phyloP scores from a whole-genome alignment of 2,329 filamentous ascomycete species.

The Elsinoe batatas region DNA sequence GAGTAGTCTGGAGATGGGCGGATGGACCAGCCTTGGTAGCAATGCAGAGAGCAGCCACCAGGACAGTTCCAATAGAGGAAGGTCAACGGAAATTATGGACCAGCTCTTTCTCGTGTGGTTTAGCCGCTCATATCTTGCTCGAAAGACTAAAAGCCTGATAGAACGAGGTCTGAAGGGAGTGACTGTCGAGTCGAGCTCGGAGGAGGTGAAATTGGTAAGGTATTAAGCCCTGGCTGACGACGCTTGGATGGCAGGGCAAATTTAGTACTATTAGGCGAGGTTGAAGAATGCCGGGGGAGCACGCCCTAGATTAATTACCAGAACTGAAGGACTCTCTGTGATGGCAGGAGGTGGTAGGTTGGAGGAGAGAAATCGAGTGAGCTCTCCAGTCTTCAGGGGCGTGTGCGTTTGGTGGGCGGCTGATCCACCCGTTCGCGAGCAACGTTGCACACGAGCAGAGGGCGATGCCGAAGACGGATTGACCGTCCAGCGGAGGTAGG shows the following conservation, averaged over 20 bases:
- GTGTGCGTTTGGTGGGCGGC: background rate
- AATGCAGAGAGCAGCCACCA: background rate
- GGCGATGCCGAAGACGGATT: background rate
- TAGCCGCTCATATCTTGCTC: background rate
- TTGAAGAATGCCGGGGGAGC: background rate
- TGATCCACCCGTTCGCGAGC: constrained; percentile 4
- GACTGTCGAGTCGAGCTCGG: constrained; percentile 2
- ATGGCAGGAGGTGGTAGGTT: constrained; percentile 3
- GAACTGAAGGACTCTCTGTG: background rate
- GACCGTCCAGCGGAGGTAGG: constrained; percentile 3
- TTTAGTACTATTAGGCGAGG: background rate
- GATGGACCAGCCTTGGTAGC: background rate
- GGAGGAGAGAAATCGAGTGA: background rate
- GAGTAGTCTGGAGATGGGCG: too few relatives aligned
- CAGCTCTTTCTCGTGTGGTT: background rate
- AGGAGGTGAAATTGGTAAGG: background rate
- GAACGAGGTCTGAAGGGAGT: background rate
- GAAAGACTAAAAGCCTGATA: background rate
- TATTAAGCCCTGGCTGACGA: constrained; percentile 12
- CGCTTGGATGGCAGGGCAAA: background rate
- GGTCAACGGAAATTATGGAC: background rate
- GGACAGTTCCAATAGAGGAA: background rate
- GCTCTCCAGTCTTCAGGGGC: constrained; percentile 1
- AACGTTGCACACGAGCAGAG: constrained; percentile 3
- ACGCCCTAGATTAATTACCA: constrained; percentile 9